Evolutionary conservation across 306 rosid species (phyloP).

Genomic region (Quercus dentata): DNA sequence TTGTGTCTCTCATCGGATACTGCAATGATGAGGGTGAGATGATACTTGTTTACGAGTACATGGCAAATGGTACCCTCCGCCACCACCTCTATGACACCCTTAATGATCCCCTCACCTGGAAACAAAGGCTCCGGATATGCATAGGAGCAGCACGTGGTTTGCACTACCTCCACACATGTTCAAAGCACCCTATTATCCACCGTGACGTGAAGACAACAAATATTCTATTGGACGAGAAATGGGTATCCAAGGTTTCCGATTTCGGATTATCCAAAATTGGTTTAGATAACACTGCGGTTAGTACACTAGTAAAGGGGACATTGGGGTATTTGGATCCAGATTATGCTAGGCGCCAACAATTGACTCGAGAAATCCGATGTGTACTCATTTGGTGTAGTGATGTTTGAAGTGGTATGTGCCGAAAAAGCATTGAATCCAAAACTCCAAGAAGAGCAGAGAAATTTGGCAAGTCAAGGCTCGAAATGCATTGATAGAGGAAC

Average conservation of each 20-base stretch:
- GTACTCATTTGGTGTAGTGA: slow-evolving; percentile 31
- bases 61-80: too few species aligned
- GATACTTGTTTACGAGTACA: too few species aligned
- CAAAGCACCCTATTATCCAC: slow-evolving; percentile 21
- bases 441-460: background rate
- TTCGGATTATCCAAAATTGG: slow-evolving; percentile 31
- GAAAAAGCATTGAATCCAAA: background rate
- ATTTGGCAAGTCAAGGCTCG: slow-evolving; percentile 9
- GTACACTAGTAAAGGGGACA: slow-evolving; percentile 29
- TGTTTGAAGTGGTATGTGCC: slow-evolving; percentile 20
- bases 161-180: slow-evolving; percentile 20
- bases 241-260: slow-evolving; percentile 27
- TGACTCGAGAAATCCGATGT: slow-evolving; percentile 25
- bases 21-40: too few species aligned
- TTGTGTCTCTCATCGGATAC: too few species aligned
- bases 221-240: slow-evolving; percentile 23
- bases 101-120: slow-evolving; percentile 19
- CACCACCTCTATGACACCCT: too few species aligned
- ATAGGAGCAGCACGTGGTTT: slow-evolving; percentile 7
- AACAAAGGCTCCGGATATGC: slow-evolving; percentile 15
- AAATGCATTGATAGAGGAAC: slow-evolving; percentile 21
- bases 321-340: slow-evolving; percentile 35
- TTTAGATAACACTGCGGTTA: slow-evolving; percentile 6
- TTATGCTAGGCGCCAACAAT: background rate
- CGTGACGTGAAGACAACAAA: slow-evolving; percentile 30